Evolutionary conservation across 2,329 filamentous ascomycete species (phyloP).

Genomic region (Trichophyton simii): DNA sequence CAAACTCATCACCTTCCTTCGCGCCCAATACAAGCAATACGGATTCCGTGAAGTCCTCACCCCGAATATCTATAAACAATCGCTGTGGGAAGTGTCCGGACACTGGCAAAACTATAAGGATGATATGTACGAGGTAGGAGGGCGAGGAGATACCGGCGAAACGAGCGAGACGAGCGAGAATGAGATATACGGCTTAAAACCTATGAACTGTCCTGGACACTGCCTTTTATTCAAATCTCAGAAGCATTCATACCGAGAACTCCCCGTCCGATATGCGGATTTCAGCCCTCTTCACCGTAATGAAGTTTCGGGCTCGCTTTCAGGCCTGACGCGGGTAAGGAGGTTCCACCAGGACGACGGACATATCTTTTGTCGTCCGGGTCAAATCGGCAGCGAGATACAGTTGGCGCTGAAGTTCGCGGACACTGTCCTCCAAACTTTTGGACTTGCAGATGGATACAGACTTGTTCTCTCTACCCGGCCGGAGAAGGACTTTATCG

Average conservation of each 20-base stretch:
- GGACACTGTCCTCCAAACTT: conserved; percentile 55
- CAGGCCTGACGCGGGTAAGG: conserved; percentile 69
- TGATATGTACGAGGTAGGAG: conserved; percentile 74
- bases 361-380: conserved; percentile 75
- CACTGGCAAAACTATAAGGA: conserved; percentile 84
- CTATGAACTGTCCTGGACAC: conserved; percentile 88
- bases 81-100: conserved; percentile 72
- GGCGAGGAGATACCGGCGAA: conserved; percentile 35
- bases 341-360: conserved; percentile 86
- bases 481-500: conserved; percentile 65
- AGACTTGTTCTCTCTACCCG: conserved; percentile 66
- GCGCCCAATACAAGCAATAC: conserved; percentile 70
- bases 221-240: conserved; percentile 70
- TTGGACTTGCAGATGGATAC: conserved; percentile 56
- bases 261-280: conserved; percentile 75
- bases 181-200: conserved; percentile 71
- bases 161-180: conserved; percentile 44
- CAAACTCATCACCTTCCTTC: conserved; percentile 66
- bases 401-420: conserved; percentile 62
- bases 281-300: conserved; percentile 81
- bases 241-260: conserved; percentile 61
- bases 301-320: conserved; percentile 68
- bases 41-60: conserved; percentile 83
- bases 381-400: conserved; percentile 64
- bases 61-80: conserved; percentile 81